Evolutionary conservation across 2,329 filamentous ascomycete genomes (phyloP).

Genomic region (Diaporthe longicolla): DNA sequence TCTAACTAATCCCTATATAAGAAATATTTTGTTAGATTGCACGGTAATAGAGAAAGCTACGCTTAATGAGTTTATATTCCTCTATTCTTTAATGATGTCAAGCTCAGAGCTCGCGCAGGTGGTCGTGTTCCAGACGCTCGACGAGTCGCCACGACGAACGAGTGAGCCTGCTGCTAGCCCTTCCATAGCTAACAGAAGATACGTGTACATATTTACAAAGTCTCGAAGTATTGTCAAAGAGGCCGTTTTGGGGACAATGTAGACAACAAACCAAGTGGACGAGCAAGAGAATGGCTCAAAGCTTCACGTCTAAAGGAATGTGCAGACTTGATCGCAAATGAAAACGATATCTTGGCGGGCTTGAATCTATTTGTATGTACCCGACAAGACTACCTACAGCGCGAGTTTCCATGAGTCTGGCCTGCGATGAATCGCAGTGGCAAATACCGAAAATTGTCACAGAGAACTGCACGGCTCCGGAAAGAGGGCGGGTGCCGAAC

Average conservation of each 20-base stretch:
- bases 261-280: background rate
- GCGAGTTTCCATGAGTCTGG: background rate
- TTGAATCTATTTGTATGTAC: background rate
- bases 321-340: too few species aligned
- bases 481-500: background rate
- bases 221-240: background rate
- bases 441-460: background rate
- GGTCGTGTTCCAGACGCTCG: constrained; percentile 11
- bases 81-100: constrained; percentile 15
- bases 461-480: background rate
- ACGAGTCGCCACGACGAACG: background rate
- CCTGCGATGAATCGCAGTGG: background rate
- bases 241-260: background rate
- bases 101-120: background rate
- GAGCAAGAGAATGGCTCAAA: background rate
- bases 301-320: background rate
- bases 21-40: too few species aligned
- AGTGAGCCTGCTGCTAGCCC: background rate
- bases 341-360: background rate
- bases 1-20: too few species aligned
- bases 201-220: background rate
- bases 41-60: too few species aligned
- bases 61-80: background rate
- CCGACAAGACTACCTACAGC: too few species aligned
- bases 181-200: background rate